phyloP scores from a whole-genome alignment of 2,329 filamentous ascomycete species.

The Paecilomyces niveus region DNA sequence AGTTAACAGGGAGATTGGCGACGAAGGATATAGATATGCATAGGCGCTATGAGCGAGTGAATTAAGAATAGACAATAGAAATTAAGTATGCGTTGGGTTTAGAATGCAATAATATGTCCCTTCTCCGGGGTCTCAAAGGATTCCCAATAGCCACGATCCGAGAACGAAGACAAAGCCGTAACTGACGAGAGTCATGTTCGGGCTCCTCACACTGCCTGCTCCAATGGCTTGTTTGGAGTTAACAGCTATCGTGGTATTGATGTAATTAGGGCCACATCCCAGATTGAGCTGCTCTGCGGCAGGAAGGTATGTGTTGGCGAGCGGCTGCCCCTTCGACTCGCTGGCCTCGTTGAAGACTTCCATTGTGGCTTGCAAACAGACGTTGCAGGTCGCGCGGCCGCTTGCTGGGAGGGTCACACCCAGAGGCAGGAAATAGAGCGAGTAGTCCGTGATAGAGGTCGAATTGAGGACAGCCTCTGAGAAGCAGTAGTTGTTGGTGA shows the following conservation, averaged over 20 bases:
- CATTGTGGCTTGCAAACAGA: constrained; percentile 76
- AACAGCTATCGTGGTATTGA: constrained; percentile 39
- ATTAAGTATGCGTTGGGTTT: background rate
- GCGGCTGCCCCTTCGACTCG: constrained; percentile 56
- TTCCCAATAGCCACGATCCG: background rate
- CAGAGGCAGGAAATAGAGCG: constrained; percentile 79
- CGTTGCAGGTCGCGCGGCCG: constrained; percentile 65
- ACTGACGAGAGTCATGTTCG: background rate
- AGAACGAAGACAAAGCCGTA: background rate
- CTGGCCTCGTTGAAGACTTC: constrained; percentile 66
- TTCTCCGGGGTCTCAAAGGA: background rate
- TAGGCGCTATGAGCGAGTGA: background rate
- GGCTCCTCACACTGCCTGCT: background rate
- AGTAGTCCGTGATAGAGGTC: constrained; percentile 62
- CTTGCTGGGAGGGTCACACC: constrained; percentile 62
- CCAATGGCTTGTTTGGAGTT: constrained; percentile 10
- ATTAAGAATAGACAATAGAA: background rate
- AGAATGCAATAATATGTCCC: background rate
- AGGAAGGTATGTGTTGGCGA: constrained; percentile 60
- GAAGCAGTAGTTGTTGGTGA: constrained; percentile 65
- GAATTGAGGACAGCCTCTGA: constrained; percentile 75
- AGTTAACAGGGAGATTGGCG: background rate
- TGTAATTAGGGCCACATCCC: constrained; percentile 50
- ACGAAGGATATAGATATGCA: background rate
- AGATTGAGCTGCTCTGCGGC: constrained; percentile 70